These are phyloP conservation scores for Cordyceps militaris DNA, from an alignment of 2,329 filamentous ascomycete species.

Conservation along the genomic window DNA sequence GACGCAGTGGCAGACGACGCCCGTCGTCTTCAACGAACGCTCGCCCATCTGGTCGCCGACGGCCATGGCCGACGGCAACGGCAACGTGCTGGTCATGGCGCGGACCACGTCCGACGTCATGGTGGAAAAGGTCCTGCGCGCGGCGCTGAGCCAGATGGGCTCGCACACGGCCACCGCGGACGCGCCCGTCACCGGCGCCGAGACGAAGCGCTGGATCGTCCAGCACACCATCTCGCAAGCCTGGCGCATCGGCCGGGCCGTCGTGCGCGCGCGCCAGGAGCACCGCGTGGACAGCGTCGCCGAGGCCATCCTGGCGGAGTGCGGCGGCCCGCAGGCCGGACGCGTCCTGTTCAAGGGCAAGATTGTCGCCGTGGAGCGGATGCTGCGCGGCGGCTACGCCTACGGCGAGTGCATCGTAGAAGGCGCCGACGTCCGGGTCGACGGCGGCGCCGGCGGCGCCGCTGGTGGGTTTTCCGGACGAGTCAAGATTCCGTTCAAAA, in stretches of 20 bases:
- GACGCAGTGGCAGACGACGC: conserved; percentile 48
- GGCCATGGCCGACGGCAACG: conserved; percentile 45
- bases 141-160: conserved; percentile 49
- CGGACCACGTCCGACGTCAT: conserved; percentile 38
- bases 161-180: conserved; percentile 44
- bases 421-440: conserved; percentile 34
- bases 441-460: conserved; percentile 12
- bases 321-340: conserved; percentile 45
- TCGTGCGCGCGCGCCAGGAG: conserved; percentile 41
- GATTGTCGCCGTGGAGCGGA: conserved; percentile 53
- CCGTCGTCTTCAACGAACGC: conserved; percentile 43
- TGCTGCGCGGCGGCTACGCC: conserved; percentile 48
- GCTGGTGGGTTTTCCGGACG: conserved; percentile 33
- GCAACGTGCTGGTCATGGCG: conserved; percentile 43
- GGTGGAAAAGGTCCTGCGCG: conserved; percentile 43
- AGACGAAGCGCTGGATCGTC: conserved; percentile 44
- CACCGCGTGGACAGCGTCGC: conserved; percentile 48
- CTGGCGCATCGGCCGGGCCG: conserved; percentile 54
- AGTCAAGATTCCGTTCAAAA: conserved; percentile 64
- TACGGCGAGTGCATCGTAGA: conserved; percentile 54
- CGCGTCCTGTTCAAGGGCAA: conserved; percentile 57
- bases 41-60: conserved; percentile 38
- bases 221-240: conserved; percentile 46
- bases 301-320: conserved; percentile 51
- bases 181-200: conserved; percentile 40